Base-by-base conservation (phyloP, 2,329 filamentous ascomycete species). In the Sporothrix brunneoviolacea region DNA sequence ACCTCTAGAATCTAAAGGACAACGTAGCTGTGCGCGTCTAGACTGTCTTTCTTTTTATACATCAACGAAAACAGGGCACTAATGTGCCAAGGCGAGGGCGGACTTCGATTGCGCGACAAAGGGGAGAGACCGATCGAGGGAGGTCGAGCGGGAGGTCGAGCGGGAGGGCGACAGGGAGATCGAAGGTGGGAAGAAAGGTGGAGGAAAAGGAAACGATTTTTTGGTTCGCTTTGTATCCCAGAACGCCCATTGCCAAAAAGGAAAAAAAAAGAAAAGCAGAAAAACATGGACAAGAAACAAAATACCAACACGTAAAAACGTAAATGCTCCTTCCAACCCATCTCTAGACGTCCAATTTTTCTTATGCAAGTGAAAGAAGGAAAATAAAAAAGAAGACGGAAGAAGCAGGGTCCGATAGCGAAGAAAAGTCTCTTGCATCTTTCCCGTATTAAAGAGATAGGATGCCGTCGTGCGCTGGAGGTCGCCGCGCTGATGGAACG, bases 141-240 rank as follows among this genome's bases (percentile, higher is more conserved):
- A 10, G 24, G 24, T 10, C 24, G 24, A 28, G 24, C n/a, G 10
- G 10, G 24, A 28, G 24, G 10, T 5, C 5, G 24, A 28, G 24
- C 6, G 10, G 24, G 24, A 28, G 6, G 24, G 10, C 24, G 24
- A 28, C 6, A 28, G 24, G 33, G 27, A 44, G 19, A 10, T 35
- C 18, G 43, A 16, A 15, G 30, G 19, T 22, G 12, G 18, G 18
- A 18, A 16, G 28, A 8, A 36, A 21, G 18, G 24, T 21, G 21
- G n/a, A 44, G 18, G 13, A 44, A 35, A 24, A 27, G 19, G 5
- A 2, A 24, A 13, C 18, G 28, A 9, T 15, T 27, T 47, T 45
- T 48, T 48, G 35, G 45, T 48, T 48, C 45, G 45, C 45, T 48
- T 16, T 41, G 37, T 35, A 35, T 33, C 45, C 45, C 45, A 48